A percentile compares a stretch with the other conserved stretches of the same genome.
phyloP scores from a whole-genome alignment of 345 rosid species.

The Melaleuca quinquenervia region DNA sequence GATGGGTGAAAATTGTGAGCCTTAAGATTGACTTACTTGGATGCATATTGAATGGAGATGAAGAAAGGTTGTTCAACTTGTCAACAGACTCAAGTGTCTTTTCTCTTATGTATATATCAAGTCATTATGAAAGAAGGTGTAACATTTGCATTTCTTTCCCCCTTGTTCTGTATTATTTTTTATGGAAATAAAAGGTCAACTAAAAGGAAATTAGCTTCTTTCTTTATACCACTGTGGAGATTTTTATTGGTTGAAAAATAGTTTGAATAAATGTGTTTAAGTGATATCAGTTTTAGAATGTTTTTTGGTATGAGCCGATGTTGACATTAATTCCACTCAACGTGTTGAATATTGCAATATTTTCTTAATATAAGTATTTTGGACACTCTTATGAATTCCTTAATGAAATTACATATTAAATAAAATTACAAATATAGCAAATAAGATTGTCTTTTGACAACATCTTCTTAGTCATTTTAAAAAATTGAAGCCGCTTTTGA shows the following conservation, averaged over 20 bases:
- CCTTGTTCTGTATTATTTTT: neutral
- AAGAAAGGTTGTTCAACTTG: too few species aligned
- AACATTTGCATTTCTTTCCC: neutral
- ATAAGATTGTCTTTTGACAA: neutral
- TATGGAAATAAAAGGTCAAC: neutral
- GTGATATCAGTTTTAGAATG: neutral
- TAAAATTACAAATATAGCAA: neutral
- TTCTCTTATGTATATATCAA: too few species aligned
- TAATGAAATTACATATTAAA: too few species aligned
- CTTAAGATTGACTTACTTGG: too few species aligned
- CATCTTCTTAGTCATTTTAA: neutral
- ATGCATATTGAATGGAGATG: too few species aligned
- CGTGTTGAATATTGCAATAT: neutral
- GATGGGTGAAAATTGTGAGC: too few species aligned
- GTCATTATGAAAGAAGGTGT: too few species aligned
- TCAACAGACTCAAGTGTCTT: too few species aligned
- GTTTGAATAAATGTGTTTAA: neutral
- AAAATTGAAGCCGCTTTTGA: neutral
- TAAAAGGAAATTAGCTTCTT: neutral
- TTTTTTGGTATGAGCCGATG: neutral
- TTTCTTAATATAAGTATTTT: neutral
- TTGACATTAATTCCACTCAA: neutral
- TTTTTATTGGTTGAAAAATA: neutral
- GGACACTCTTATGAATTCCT: too few species aligned
- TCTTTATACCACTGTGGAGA: neutral